Base-by-base conservation (phyloP, 2,329 filamentous ascomycete genomes). In the Microsporum audouinii region DNA sequence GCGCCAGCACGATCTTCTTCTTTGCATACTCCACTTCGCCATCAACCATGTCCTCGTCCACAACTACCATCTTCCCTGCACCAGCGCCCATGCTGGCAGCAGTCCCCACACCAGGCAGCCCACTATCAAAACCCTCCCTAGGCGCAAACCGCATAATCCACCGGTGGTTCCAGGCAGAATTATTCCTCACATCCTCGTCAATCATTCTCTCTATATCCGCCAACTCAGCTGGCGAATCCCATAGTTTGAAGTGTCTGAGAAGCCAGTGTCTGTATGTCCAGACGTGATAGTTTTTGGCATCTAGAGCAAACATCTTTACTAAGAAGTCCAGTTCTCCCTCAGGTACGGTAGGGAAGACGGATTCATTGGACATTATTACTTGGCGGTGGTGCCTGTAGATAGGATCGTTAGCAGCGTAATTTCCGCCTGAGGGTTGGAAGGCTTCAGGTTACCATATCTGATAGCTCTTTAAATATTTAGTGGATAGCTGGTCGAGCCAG, bases 201-300 rank as follows among this genome's bases (percentile, higher is more conserved):
- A 99, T 82, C 72, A 96, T 82, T 43, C 76, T 75, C 70, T 94
- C 87, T 38, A 89, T 84, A 63, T 86, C 85, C 58, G 78, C 74
- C 23, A 95, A 78, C 79, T 99, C 85, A 17, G 71, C 70, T 8
- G 74, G 73, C 3, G 75, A 85, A 56, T 80, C 79, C 72, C 80
- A 84, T 53, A 85, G 75, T 58, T 73, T 73, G 73, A 88, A 85
- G 57, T 82, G 77, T 66, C 83, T 81, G 74, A 96, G 79, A 77
- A 87, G 71, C 84, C 86, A 80, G 72, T 96, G 90, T 62, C 94
- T 82, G 77, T 97, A 99, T 60, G 87, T 90, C 94, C 94, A 99
- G 56, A 97, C 94, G 72, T 99, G 94, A 73, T 99, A 97, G 78
- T 99, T 99, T 77, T 99, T 99, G 57, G 88, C 84, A 72, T 99